phyloP scores from a whole-genome alignment of 495 filamentous ascomycete genomes.

The Penicillium odoratum region DNA sequence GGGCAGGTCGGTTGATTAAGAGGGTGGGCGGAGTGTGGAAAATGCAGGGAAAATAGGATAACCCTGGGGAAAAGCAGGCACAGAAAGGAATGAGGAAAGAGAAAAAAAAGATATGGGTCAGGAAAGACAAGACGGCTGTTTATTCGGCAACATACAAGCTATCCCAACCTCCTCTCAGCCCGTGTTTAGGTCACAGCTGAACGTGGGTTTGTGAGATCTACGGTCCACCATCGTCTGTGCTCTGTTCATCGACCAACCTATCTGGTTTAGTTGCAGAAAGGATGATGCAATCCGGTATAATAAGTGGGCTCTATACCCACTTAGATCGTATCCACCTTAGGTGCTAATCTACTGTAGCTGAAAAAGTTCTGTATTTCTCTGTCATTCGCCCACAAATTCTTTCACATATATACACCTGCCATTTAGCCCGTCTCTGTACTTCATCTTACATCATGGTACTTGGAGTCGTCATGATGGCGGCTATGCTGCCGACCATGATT shows the following conservation, averaged over 20 bases:
- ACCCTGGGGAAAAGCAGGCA: conserved; percentile 2
- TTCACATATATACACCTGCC: conserved; percentile 3
- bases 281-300: conserved; percentile 19
- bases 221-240: conserved; percentile 7
- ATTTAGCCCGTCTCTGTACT: not conserved
- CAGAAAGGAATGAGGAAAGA: conserved; percentile 3
- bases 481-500: conserved; percentile 34
- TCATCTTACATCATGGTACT: conserved; percentile 20
- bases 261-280: conserved; percentile 19
- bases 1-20: conserved; percentile 7
- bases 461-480: conserved; percentile 30
- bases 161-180: conserved; percentile 14
- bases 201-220: not conserved
- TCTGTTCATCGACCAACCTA: not conserved
- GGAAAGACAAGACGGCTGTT: not conserved
- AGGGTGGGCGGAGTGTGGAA: not conserved
- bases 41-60: conserved; percentile 8
- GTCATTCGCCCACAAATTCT: conserved; percentile 13
- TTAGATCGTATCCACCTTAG: conserved; percentile 11
- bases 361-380: conserved; percentile 19
- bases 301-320: conserved; percentile 11
- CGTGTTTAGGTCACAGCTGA: conserved; percentile 2
- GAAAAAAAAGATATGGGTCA: conserved; percentile 8
- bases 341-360: conserved; percentile 3
- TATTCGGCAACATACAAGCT: conserved; percentile 8